Base-by-base conservation (phyloP, 2,329 filamentous ascomycete species). In the Pestalotiopsis sp. region DNA sequence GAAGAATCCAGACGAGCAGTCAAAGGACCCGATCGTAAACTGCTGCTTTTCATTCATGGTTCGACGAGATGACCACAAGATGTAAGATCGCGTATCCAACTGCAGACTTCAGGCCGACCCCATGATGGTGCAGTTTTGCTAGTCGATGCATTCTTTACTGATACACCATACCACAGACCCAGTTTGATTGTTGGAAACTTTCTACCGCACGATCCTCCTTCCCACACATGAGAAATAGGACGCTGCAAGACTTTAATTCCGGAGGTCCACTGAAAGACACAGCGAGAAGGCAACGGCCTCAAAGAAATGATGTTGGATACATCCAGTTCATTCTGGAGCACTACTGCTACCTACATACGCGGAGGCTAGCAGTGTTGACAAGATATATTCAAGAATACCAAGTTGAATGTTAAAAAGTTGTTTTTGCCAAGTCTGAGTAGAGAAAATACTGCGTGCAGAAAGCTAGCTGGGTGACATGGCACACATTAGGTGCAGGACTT, bases 31-130 rank as follows among this genome's bases (percentile, higher is more conserved):
- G 23, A 90, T 93, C 52, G 91, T 98, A 69, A 92, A 93, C 77
- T 99, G 96, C 80, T 98, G 95, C 80, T 99, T 99, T 81, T 98
- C 95, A 0, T 98, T 99, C 79, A 97, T 95, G 68, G 97, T 99
- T 73, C 90, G 94, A 75, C 90, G 95, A 77, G 96, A 99, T 82
- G 93, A 94, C 70, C 93, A 98, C 81, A 97, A 98, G 78, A 94
- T 99, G 96, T 98, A 83, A 87, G 45, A n/a, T 3, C 17, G 11
- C 9, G 9, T n/a, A 52, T 20, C 6, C 45, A 52, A n/a, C 17
- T 20, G 20, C 17, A n/a, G 17, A n/a, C 20, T 52, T 14, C 45
- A 49, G 41, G 41, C n/a, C 13, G 41, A 12, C 13, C 31, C 31
- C 31, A 9, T 9, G n/a, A 7, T n/a, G 45, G 45, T 23, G 17